Base-by-base conservation (phyloP, 305 asterid species). In the Striga hermonthica region DNA sequence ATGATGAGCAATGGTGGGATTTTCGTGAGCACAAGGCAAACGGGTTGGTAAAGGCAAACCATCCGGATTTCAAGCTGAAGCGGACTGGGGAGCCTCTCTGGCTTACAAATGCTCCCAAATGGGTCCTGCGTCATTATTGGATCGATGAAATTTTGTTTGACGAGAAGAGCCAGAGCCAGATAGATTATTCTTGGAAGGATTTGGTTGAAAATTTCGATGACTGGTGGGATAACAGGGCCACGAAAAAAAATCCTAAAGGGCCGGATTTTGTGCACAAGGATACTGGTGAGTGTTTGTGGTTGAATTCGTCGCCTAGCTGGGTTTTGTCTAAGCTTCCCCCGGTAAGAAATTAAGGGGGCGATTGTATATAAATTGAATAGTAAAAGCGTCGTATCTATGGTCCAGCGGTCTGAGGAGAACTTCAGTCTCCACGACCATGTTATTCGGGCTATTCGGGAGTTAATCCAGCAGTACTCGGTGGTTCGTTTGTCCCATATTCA, bases 251-350 rank as follows among this genome's bases (percentile, higher is more conserved):
- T 73, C 78, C 81, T 12, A 92, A 75, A 78, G 66, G 71, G 59
- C 98, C 98, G 0, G 98, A 92, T 75, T 89, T 92, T 74, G 81
- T 67, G 80, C 89, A 89, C 80, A 92, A 87, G 66, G 86, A 81
- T 63, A 83, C 84, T 0, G 94, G 89, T 3, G 82, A 79, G 63
- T 88, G 2, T 1, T 73, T 86, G 39, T 88, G 98, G 98, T 57
- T 88, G 31, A 0, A 45, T 62, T 31, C 54, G 7, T 59, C 69
- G 1, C 91, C 95, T 4, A 74, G 7, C 7, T 86, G 95, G 95
- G 96, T 60, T 7, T 65, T 60, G 67, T 72, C 88, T 12, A 78
- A 28, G 76, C 77, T 91, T 66, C 95, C 94, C 8, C 85, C 83
- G 2, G 3, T 63, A 72, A 68, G 14, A 72, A 12, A n/a, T 57